Evolutionary conservation across 768 basidiomycete species (phyloP).

Genomic region (Mycena vitilis): DNA sequence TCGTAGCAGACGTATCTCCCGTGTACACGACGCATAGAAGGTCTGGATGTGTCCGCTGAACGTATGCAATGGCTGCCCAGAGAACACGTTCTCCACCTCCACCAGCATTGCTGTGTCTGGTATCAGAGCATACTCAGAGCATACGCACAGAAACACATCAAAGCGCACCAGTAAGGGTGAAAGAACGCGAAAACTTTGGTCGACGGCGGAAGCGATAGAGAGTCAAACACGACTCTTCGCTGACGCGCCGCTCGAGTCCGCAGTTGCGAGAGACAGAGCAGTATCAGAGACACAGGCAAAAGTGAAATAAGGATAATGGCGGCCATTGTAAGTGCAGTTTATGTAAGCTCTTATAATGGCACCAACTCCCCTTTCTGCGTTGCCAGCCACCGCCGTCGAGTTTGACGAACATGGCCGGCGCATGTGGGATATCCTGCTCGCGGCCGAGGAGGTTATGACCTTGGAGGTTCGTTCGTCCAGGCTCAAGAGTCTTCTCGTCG

Average conservation of each 20-base stretch:
- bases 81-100: constrained; percentile 97
- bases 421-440: constrained; percentile 8
- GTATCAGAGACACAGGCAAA: constrained; percentile 9
- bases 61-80: constrained; percentile 87
- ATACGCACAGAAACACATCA: no score
- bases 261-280: constrained; percentile 10
- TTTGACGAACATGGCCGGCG: constrained; percentile 7
- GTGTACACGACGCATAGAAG: constrained; percentile 87
- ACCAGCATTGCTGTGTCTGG: constrained; percentile 85
- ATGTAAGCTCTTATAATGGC: no score
- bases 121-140: constrained; percentile 49
- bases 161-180: constrained; percentile 92
- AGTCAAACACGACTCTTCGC: constrained; percentile 16
- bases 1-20: constrained; percentile 85
- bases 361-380: constrained; percentile 10
- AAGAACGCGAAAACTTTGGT: constrained; percentile 65
- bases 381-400: background rate
- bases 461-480: background rate
- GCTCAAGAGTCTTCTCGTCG: constrained; percentile 15
- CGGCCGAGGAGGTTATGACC: constrained; percentile 7
- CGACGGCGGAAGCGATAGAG: constrained; percentile 28
- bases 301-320: constrained; percentile 7
- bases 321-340: background rate
- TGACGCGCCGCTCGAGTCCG: constrained; percentile 6
- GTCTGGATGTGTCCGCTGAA: constrained; percentile 76